phyloP scores from a whole-genome alignment of 179 eudicot species.

The Spergularia azorica region DNA sequence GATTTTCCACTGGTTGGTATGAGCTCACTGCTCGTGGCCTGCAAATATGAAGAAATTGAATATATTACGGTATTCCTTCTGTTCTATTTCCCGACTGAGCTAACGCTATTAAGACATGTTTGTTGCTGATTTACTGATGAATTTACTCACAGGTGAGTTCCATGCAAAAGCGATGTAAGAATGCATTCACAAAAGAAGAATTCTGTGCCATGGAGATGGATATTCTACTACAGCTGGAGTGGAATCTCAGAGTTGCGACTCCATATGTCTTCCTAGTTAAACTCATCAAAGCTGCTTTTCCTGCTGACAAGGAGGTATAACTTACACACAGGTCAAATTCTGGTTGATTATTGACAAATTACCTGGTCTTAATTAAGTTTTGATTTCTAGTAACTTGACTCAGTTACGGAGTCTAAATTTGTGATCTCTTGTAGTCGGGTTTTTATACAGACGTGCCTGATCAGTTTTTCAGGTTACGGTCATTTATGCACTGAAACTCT shows the following conservation, averaged over 20 bases:
- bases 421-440: no score
- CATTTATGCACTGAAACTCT: no score
- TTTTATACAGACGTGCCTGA: no score
- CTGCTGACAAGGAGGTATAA: conserved; percentile 62
- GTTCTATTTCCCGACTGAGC: background rate
- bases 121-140: conserved; percentile 3
- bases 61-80: conserved; percentile 66
- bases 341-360: no score
- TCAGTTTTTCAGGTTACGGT: no score
- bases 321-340: background rate
- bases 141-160: conserved; percentile 62
- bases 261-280: conserved; percentile 81
- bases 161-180: conserved; percentile 56
- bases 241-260: conserved; percentile 84
- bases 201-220: conserved; percentile 78
- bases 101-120: background rate
- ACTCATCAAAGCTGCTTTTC: conserved; percentile 67
- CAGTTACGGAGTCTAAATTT: no score
- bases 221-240: conserved; percentile 61
- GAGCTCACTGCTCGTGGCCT: conserved; percentile 85
- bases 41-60: conserved; percentile 97
- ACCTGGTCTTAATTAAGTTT: no score
- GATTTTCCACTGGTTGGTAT: conserved; percentile 86
- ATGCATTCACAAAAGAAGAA: conserved; percentile 61
- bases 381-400: no score